phyloP scores from a whole-genome alignment of 305 asterid genomes.

The Fraxinus dipetala region DNA sequence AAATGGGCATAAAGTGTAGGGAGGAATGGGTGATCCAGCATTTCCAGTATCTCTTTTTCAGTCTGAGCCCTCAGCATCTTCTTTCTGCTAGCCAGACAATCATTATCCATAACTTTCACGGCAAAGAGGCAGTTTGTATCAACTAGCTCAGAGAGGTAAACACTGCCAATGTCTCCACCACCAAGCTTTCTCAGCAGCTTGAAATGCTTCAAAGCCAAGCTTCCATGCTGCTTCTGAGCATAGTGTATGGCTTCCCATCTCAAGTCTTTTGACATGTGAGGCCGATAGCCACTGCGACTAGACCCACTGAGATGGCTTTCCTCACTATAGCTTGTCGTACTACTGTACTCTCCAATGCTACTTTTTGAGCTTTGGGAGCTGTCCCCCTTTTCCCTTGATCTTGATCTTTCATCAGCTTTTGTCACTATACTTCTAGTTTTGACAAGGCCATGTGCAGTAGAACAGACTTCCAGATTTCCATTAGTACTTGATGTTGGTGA shows the following conservation, averaged over 20 bases:
- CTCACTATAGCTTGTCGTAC: conserved; percentile 65
- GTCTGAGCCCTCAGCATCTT: conserved; percentile 69
- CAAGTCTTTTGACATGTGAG: conserved; percentile 82
- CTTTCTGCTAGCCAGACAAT: conserved; percentile 50
- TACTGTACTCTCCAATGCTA: conserved; percentile 73
- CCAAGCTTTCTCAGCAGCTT: conserved; percentile 78
- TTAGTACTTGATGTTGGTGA: conserved; percentile 36
- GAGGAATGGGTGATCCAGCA: conserved; percentile 85
- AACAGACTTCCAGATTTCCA: conserved; percentile 25
- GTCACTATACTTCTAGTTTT: conserved; percentile 35
- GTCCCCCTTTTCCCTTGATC: conserved; percentile 66
- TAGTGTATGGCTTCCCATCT: conserved; percentile 83
- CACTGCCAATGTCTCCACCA: conserved; percentile 81
- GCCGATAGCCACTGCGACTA: conserved; percentile 64
- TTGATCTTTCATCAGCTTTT: conserved; percentile 47
- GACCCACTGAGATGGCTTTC: conserved; percentile 68
- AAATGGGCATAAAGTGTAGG: conserved; percentile 80
- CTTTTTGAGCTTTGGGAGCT: conserved; percentile 80
- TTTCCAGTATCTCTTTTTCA: conserved; percentile 73
- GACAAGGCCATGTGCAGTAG: conserved; percentile 22
- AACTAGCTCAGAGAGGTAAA: conserved; percentile 75
- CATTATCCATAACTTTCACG: conserved; percentile 77
- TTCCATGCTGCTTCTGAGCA: conserved; percentile 58
- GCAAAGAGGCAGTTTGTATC: conserved; percentile 74
- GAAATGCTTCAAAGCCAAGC: conserved; percentile 60